Conservation (phyloP, 2,329 filamentous ascomycete genomes). For the Pseudogymnoascus sp. region DNA sequence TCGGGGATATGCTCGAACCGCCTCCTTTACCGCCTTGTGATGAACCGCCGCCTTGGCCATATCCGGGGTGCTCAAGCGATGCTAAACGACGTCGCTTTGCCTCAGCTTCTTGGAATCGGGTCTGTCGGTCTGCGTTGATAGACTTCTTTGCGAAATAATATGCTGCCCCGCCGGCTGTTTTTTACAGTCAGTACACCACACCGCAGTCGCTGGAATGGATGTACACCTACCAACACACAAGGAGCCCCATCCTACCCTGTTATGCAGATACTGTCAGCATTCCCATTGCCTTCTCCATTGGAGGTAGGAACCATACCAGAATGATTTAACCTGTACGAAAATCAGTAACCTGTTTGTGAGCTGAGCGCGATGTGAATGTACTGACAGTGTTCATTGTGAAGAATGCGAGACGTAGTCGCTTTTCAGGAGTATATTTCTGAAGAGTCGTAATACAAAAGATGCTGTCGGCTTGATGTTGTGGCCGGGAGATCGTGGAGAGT, state of each 20-base stretch:
- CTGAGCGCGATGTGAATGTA: constrained; percentile 11
- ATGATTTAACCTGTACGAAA: constrained; percentile 51
- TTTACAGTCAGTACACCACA: constrained; percentile 15
- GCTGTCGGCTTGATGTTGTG: background rate
- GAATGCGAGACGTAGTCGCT: background rate
- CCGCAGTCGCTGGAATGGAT: background rate
- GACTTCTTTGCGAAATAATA: constrained; percentile 94
- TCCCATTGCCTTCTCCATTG: constrained; percentile 10
- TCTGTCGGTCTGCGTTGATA: constrained; percentile 82
- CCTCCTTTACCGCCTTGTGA: constrained; percentile 40
- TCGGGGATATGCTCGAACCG: constrained; percentile 54
- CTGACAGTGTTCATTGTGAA: constrained; percentile 50
- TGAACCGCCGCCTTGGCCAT: constrained; percentile 21
- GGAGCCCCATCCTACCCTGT: constrained; percentile 84
- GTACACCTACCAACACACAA: constrained; percentile 66
- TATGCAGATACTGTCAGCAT: constrained; percentile 19
- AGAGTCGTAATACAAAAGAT: background rate
- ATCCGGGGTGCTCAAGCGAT: constrained; percentile 44
- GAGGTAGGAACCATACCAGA: constrained; percentile 45
- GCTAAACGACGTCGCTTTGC: constrained; percentile 53
- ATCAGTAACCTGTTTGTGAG: constrained; percentile 10
- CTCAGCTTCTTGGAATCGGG: constrained; percentile 60
- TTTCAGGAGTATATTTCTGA: background rate
- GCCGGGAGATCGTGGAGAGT: background rate
- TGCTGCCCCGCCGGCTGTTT: constrained; percentile 72